These are phyloP conservation scores for Alternaria postmessia DNA, from an alignment of 2,329 filamentous ascomycete species.

Conservation along the genomic window DNA sequence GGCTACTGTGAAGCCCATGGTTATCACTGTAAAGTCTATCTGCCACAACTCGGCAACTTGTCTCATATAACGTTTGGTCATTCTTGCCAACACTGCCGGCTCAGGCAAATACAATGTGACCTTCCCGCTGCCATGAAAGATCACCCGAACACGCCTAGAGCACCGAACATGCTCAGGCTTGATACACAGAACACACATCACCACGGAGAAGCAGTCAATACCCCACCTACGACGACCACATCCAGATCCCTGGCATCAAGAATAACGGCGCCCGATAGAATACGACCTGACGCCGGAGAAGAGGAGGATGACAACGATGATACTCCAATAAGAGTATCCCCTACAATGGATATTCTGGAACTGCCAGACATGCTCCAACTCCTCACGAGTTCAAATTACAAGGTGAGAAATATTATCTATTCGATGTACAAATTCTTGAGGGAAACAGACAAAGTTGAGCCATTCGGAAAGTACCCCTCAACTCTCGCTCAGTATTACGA, in stretches of 20 bases:
- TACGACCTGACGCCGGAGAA: background rate
- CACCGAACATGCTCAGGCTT: background rate
- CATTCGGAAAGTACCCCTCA: background rate
- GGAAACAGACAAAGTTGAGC: background rate
- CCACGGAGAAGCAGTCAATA: background rate
- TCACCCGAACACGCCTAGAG: background rate
- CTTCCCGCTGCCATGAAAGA: background rate
- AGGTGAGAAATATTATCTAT: background rate
- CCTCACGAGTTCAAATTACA: background rate
- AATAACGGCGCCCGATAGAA: background rate
- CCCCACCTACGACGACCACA: background rate
- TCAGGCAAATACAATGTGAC: constrained; percentile 4
- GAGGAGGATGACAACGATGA: background rate
- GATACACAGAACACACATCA: constrained; percentile 1
- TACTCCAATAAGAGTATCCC: background rate
- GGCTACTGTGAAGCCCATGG: constrained; percentile 7
- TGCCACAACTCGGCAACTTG: background rate
- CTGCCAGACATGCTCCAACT: background rate
- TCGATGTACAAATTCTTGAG: background rate
- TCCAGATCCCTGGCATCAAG: background rate
- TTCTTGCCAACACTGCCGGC: constrained; percentile 18
- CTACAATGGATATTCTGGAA: background rate
- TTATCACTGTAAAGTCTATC: constrained; percentile 18
- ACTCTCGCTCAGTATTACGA: background rate
- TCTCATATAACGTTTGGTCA: constrained; percentile 5